A percentile compares a stretch with the other conserved stretches of the same genome.
These are phyloP conservation scores for Gillenia trifoliata DNA, from an alignment of 306 rosid species.

Conservation along the genomic window DNA sequence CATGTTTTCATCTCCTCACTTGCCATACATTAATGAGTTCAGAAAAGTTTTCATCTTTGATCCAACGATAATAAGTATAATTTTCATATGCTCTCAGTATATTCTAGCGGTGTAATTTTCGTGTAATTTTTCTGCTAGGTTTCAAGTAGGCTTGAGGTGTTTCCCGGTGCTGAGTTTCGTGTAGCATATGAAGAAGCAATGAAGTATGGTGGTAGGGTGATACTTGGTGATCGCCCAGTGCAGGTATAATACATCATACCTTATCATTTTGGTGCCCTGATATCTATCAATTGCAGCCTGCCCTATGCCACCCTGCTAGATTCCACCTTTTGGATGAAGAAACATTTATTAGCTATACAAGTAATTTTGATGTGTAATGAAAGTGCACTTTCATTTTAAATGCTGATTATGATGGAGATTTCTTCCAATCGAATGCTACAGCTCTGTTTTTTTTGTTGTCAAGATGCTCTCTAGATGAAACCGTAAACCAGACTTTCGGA, in stretches of 20 bases:
- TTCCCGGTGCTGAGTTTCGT: conserved; percentile 93
- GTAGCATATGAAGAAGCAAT: conserved; percentile 92
- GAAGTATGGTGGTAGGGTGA: conserved; percentile 88
- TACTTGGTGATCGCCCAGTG: conserved; percentile 97
- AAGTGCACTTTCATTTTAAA: neutral
- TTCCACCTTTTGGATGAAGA: conserved; percentile 1
- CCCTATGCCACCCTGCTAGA: neutral
- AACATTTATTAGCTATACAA: neutral
- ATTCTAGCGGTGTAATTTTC: neutral
- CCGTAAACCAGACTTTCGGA: neutral
- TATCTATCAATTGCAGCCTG: neutral
- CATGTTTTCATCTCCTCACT: conserved; percentile 25
- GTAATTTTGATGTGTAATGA: neutral
- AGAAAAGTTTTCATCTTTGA: neutral
- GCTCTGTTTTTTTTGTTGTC: neutral
- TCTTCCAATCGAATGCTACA: neutral
- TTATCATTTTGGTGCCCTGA: neutral
- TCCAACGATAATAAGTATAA: neutral
- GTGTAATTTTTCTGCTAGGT: conserved; percentile 42
- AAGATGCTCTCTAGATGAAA: neutral
- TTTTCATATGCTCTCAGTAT: too few relatives aligned
- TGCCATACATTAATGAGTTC: neutral
- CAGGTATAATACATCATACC: conserved; percentile 50
- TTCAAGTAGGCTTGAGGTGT: conserved; percentile 81
- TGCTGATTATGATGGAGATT: neutral